Evolutionary conservation across 352 stramenopile genomes (phyloP).

Genomic region (Pythium monospermum): DNA sequence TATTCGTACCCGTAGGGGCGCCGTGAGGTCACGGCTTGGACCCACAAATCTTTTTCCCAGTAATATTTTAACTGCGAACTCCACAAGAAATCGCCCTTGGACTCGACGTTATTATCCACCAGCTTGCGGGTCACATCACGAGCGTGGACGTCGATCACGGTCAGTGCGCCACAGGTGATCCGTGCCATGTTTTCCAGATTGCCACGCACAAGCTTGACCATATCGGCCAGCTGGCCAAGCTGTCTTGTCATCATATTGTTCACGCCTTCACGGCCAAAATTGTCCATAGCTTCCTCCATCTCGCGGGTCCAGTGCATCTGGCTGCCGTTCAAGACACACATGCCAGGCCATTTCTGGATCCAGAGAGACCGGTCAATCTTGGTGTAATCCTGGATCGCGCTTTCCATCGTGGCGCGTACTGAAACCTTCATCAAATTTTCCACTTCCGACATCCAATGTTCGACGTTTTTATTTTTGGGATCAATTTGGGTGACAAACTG

Average conservation of each 20-base stretch:
- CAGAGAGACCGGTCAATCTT: constrained; percentile 79
- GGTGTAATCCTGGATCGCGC: constrained; percentile 86
- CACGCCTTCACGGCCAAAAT: constrained; percentile 69
- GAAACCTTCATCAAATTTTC: constrained; percentile 92
- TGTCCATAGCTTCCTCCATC: constrained; percentile 86
- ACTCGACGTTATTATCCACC: constrained; percentile 84
- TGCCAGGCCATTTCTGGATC: constrained; percentile 92
- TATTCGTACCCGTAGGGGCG: constrained; percentile 96
- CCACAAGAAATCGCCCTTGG: constrained; percentile 87
- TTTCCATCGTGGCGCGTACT: constrained; percentile 85
- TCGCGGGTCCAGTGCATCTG: constrained; percentile 94
- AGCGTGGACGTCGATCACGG: constrained; percentile 95
- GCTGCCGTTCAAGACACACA: constrained; percentile 89
- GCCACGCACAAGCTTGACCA: constrained; percentile 90
- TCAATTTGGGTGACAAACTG: constrained; percentile 80
- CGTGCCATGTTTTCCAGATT: constrained; percentile 84
- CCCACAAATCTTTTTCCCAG: constrained; percentile 89
- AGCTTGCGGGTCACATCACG: constrained; percentile 93
- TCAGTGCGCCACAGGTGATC: constrained; percentile 88
- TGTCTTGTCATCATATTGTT: constrained; percentile 75
- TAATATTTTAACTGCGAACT: constrained; percentile 91
- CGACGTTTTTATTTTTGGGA: constrained; percentile 89
- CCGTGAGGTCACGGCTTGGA: constrained; percentile 87
- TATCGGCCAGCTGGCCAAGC: constrained; percentile 88
- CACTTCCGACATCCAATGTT: constrained; percentile 93